Conservation (phyloP, 768 basidiomycete species). For the Trametes coccinea region DNA sequence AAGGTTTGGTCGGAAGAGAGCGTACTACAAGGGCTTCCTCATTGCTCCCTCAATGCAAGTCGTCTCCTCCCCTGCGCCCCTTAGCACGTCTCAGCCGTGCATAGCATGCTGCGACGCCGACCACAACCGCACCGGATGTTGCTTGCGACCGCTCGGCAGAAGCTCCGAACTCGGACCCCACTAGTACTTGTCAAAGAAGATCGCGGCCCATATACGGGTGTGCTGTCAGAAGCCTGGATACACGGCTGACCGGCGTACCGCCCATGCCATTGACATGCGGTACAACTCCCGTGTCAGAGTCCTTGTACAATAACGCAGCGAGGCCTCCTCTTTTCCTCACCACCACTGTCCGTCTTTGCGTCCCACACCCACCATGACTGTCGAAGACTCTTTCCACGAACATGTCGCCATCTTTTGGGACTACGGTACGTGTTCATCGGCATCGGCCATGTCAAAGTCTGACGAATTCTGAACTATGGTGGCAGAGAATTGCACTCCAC, state of each 20-base stretch:
- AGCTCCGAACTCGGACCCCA: too few species aligned
- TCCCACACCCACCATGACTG: not conserved
- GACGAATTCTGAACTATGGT: too few species aligned
- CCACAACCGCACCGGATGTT: too few species aligned
- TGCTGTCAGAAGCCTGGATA: conserved; percentile 1
- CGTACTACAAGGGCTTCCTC: too few species aligned
- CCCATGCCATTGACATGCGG: conserved; percentile 18
- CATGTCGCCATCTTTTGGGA: conserved; percentile 47
- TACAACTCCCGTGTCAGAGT: not conserved
- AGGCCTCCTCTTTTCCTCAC: not conserved
- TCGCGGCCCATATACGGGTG: not conserved
- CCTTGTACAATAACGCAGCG: not conserved
- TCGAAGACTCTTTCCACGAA: conserved; percentile 10
- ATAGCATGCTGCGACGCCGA: too few species aligned
- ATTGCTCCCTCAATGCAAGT: not conserved
- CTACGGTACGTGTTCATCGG: conserved; percentile 34
- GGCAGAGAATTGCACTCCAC: conserved; percentile 41
- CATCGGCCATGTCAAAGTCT: too few species aligned
- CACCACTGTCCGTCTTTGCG: not conserved
- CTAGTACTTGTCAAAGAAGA: not conserved
- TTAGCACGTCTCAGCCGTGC: too few species aligned
- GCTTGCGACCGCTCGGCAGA: too few species aligned
- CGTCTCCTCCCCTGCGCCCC: not conserved
- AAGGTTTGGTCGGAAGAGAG: too few species aligned
- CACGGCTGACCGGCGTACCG: conserved; percentile 14